Evolutionary conservation across 169 alveolate species (phyloP), one percentile per base, ranked within the genome.

Genomic region (Cryptosporidium meleagridis): DNA sequence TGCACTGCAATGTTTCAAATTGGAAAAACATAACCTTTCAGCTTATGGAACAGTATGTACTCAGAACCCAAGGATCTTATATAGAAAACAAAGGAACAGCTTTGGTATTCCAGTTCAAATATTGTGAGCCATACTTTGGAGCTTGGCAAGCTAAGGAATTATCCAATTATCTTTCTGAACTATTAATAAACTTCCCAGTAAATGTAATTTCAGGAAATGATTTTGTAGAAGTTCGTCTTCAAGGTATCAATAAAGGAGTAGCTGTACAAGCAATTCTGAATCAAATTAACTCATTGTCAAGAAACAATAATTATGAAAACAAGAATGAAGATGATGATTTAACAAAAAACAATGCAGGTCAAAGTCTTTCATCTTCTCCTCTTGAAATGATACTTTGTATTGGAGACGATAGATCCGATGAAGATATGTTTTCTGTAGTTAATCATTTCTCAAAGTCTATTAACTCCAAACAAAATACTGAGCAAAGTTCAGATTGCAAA

Each of bases 61-160:
- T 69, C 23, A 72, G 97, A 35, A 95, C 97, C 0, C 97, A 95
- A 65, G 97, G 97, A 3, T 92, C 96, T 67, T 95, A 94, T 91
- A 87, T 95, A 71, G 97, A 95, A 80, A 92, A 93, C 65, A 95
- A 94, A 93, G 97, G 94, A 26, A 73, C 92, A 33, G 92, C 94
- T 48, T 80, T 94, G 45, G 95, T 94, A 39, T 95, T 94, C 93
- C 97, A 94, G 92, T 95, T 92, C 86, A 92, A 95, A 58, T 93
- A 94, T 87, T 93, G 96, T 1, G 97, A 95, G 73, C 96, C 96
- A 29, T 96, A 95, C 73, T 94, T 95, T 69, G 96, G 97, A 16
- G 84, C 92, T 48, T 86, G 95, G 93, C 97, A 95, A 69, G 97
- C 97, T 26, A 93, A 91, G 61, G 97, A 95, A 70, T 91, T 95